Evolutionary conservation across 2,329 filamentous ascomycete species (phyloP).

Genomic region (Penicillium sp.): DNA sequence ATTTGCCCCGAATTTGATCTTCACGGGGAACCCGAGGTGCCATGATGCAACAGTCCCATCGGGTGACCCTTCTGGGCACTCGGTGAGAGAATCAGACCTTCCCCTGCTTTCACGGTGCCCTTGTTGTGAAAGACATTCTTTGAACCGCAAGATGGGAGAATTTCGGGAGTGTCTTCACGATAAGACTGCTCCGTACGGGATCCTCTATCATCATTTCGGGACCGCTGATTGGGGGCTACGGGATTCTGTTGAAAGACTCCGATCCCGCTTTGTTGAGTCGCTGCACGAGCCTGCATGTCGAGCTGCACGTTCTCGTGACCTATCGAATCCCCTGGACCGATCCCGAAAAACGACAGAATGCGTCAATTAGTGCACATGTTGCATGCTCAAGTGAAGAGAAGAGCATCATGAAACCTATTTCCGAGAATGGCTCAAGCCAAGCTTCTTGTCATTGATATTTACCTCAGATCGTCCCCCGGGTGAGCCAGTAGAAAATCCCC

Average conservation of each 20-base stretch:
- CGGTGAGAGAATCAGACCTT: neutral
- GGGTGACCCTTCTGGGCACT: neutral
- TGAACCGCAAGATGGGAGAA: neutral
- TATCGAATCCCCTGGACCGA: neutral
- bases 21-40: neutral
- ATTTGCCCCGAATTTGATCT: neutral
- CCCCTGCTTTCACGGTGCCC: neutral
- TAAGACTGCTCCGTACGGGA: too few species aligned
- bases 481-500: neutral
- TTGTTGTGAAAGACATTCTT: neutral
- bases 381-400: neutral
- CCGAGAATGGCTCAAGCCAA: neutral
- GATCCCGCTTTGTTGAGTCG: neutral
- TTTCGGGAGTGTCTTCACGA: neutral
- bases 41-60: neutral
- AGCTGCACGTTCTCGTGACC: neutral
- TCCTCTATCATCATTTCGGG: too few species aligned
- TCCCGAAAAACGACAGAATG: neutral
- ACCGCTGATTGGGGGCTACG: neutral
- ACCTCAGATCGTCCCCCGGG: neutral
- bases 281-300: neutral
- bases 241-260: neutral
- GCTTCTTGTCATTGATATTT: neutral
- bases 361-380: neutral
- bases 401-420: neutral